Conservation (phyloP, 306 rosid species). For the Quercus rubra region DNA sequence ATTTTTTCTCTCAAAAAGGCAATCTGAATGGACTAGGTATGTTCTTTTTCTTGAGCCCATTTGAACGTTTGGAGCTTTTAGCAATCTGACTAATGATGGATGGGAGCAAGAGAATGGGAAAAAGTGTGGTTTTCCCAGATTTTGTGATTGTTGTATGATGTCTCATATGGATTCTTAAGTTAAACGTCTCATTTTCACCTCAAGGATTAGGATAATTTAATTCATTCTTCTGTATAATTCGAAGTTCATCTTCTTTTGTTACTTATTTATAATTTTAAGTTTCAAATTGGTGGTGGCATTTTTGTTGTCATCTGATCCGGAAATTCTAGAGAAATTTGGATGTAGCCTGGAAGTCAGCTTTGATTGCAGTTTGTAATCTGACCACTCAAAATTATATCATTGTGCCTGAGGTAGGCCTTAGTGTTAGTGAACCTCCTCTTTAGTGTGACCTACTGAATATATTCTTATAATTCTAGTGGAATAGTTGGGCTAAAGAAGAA, state of each 20-base stretch:
- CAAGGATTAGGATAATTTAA: neutral
- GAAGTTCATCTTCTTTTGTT: neutral
- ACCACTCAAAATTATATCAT: neutral
- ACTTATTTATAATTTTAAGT: too few relatives aligned
- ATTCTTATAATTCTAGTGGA: too few relatives aligned
- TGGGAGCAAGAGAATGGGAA: conserved; percentile 20
- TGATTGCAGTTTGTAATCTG: neutral
- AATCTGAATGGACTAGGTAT: conserved; percentile 25
- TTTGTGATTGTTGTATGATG: conserved; percentile 5
- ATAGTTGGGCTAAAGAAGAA: too few relatives aligned
- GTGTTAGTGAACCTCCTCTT: too few relatives aligned
- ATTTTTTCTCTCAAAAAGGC: conserved; percentile 22
- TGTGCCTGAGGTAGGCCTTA: too few relatives aligned
- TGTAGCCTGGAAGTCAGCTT: neutral
- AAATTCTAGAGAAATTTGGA: neutral
- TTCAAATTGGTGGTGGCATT: too few relatives aligned
- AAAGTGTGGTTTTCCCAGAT: conserved; percentile 19
- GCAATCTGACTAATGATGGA: conserved; percentile 7
- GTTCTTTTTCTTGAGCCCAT: conserved; percentile 16
- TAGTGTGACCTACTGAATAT: too few relatives aligned
- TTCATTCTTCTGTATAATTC: neutral
- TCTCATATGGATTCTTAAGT: conserved; percentile 1
- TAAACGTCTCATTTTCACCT: conserved; percentile 2
- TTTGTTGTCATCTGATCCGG: neutral
- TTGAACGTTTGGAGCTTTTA: conserved; percentile 21